Conservation (phyloP, 2,329 filamentous ascomycete species). For the Aspergillus pseudotamarii region DNA sequence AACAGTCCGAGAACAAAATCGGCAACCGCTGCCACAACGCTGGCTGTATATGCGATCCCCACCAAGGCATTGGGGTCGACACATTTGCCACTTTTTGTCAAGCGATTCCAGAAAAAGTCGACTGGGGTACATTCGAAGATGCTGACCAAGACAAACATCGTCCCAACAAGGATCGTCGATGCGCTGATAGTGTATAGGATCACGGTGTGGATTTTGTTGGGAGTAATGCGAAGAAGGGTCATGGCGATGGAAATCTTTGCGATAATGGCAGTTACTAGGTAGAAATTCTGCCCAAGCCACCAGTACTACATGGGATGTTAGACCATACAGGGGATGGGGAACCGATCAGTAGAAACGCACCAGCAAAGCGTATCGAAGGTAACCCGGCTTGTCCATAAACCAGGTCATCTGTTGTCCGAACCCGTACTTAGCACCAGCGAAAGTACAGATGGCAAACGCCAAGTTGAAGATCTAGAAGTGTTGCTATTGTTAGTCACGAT, state of each 20-base stretch:
- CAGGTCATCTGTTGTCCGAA: not conserved
- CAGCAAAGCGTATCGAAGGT: conserved; percentile 3
- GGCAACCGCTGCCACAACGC: not conserved
- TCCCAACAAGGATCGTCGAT: not conserved
- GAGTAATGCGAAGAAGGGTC: not conserved
- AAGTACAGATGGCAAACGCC: not conserved
- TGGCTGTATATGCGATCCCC: not conserved
- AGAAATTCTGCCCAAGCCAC: conserved; percentile 3
- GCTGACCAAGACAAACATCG: not conserved
- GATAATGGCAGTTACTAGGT: not conserved
- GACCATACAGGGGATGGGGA: not conserved
- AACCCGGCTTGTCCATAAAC: conserved; percentile 1
- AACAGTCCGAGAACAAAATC: not conserved
- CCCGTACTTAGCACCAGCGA: conserved; percentile 1
- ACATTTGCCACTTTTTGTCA: not conserved
- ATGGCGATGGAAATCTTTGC: conserved; percentile 3
- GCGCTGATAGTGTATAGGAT: not conserved
- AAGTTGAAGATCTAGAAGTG: not conserved
- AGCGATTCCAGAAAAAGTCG: conserved; percentile 4
- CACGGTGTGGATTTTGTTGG: not conserved
- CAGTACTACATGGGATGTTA: not conserved
- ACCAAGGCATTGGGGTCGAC: not conserved
- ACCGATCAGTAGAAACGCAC: not conserved
- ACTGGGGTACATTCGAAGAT: not conserved
- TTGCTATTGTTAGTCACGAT: not conserved